These are phyloP conservation scores for Schwanniomyces etchellsii DNA, from an alignment of 1,139 yeast species.

Conservation along the genomic window DNA sequence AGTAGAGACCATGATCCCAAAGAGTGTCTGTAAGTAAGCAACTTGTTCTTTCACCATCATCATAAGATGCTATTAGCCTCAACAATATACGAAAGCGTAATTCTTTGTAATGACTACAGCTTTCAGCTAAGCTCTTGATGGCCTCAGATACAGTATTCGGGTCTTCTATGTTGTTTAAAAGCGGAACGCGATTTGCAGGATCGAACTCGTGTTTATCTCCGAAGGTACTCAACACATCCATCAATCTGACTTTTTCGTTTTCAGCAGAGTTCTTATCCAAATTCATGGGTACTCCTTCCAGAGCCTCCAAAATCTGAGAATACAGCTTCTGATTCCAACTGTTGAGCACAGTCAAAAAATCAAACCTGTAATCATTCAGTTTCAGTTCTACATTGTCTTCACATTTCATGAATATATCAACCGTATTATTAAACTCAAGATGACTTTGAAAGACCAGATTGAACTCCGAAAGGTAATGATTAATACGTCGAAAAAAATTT, in stretches of 20 bases:
- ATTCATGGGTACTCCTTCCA: constrained; percentile 6
- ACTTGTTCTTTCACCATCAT: background rate
- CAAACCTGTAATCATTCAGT: constrained; percentile 7
- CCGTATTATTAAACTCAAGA: constrained; percentile 13
- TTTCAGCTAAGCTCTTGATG: constrained; percentile 22
- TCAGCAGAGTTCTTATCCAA: constrained; percentile 13
- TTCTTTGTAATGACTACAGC: constrained; percentile 39
- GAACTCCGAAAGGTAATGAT: constrained; percentile 10
- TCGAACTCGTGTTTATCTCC: constrained; percentile 16
- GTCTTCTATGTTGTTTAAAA: constrained; percentile 11
- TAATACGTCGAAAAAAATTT: constrained; percentile 16
- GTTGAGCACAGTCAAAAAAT: constrained; percentile 20
- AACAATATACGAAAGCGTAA: constrained; percentile 40
- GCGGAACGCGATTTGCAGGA: constrained; percentile 8
- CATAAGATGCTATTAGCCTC: constrained; percentile 23
- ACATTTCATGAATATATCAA: constrained; percentile 4
- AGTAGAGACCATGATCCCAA: constrained; percentile 22
- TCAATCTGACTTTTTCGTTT: constrained; percentile 27
- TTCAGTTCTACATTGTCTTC: background rate
- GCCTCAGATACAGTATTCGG: constrained; percentile 18
- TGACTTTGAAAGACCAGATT: background rate
- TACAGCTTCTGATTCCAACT: constrained; percentile 17
- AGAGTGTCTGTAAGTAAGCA: constrained; percentile 18
- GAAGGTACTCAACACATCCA: constrained; percentile 35
- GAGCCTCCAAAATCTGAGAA: constrained; percentile 10